Percentiles rank a stretch among this genome's conserved stretches.
Evolutionary conservation across 2,329 filamentous ascomycete species (phyloP).

Genomic region (Phyllosticta capitalensis): DNA sequence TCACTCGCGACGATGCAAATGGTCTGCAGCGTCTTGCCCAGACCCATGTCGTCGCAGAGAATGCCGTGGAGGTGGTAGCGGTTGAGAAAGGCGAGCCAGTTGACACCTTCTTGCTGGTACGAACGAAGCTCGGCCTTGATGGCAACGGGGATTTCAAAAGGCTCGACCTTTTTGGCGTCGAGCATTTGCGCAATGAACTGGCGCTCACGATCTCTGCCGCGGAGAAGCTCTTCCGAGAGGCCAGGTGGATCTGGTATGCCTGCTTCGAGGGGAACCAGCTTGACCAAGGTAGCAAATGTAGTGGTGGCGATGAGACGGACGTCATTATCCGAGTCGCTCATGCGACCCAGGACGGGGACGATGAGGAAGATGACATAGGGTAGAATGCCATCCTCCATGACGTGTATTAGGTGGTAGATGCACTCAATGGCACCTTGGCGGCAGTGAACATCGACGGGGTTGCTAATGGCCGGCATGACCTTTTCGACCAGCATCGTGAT

Average conservation of each 20-base stretch:
- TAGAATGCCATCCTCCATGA: constrained; percentile 93
- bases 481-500: constrained; percentile 95
- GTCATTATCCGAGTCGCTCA: constrained; percentile 97
- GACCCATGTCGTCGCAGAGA: constrained; percentile 97
- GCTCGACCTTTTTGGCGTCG: constrained; percentile 92
- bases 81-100: constrained; percentile 97
- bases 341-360: constrained; percentile 88
- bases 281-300: constrained; percentile 92
- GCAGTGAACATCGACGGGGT: constrained; percentile 76
- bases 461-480: constrained; percentile 84
- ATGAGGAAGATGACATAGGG: constrained; percentile 99
- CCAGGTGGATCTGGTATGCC: constrained; percentile 95
- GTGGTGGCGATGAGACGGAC: constrained; percentile 91
- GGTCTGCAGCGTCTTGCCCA: constrained; percentile 94
- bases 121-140: constrained; percentile 96
- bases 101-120: constrained; percentile 97
- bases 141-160: constrained; percentile 85
- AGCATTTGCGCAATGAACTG: constrained; percentile 96
- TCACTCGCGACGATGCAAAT: constrained; percentile 97
- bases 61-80: constrained; percentile 97
- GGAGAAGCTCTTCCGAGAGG: constrained; percentile 75
- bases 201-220: constrained; percentile 84
- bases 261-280: constrained; percentile 91
- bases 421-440: constrained; percentile 91
- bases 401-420: constrained; percentile 93